Conservation (phyloP, 2,329 filamentous ascomycete species). For the Fusarium sublunatum region DNA sequence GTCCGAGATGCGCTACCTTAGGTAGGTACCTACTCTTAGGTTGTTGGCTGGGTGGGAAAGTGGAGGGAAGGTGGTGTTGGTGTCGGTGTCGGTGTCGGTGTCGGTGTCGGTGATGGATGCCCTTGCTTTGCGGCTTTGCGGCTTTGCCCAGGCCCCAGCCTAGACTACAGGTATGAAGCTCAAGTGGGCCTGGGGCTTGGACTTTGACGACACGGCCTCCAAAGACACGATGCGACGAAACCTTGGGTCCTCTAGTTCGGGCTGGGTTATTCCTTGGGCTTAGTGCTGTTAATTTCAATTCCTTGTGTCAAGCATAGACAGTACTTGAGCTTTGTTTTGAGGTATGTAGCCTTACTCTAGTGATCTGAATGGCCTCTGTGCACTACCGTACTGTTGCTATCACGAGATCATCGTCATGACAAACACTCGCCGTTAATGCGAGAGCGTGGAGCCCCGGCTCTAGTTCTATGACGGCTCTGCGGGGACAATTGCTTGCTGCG, state of each 20-base stretch:
- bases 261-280: constrained; percentile 12
- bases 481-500: constrained; percentile 17
- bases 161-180: constrained; percentile 13
- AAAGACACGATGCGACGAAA: constrained; percentile 14
- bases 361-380: background rate
- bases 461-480: constrained; percentile 30
- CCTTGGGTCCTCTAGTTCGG: background rate
- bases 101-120: background rate
- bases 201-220: constrained; percentile 4
- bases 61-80: constrained; percentile 25
- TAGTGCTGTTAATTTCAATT: constrained; percentile 3
- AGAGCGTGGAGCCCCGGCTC: constrained; percentile 26
- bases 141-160: too few relatives aligned
- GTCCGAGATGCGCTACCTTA: background rate
- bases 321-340: background rate
- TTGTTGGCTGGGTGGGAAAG: background rate
- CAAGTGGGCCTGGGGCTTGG: constrained; percentile 13
- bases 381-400: too few relatives aligned
- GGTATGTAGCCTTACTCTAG: constrained; percentile 1
- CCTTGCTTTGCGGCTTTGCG: constrained; percentile 4
- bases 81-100: constrained; percentile 13
- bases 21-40: too few relatives aligned
- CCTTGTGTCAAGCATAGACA: background rate
- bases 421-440: constrained; percentile 15
- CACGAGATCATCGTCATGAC: constrained; percentile 12